Conservation (phyloP, 179 eudicot species). For the Actinidia polygama region DNA sequence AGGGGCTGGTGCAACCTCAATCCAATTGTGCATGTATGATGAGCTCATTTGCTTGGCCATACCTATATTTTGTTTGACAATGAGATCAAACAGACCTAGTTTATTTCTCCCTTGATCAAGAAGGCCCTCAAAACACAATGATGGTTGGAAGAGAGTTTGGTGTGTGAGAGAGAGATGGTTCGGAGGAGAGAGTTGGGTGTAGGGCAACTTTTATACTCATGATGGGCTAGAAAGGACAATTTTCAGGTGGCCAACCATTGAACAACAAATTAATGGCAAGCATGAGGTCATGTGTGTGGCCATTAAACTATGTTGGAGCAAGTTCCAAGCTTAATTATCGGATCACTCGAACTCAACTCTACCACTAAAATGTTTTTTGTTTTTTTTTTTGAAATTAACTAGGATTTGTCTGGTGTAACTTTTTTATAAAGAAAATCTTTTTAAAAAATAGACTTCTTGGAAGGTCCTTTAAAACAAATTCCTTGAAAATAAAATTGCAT, state of each 20-base stretch:
- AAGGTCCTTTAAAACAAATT: too few relatives aligned
- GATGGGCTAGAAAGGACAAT: not conserved
- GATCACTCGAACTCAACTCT: not conserved
- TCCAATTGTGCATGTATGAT: conserved; percentile 27
- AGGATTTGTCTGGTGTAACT: too few relatives aligned
- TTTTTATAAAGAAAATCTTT: too few relatives aligned
- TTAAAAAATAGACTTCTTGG: too few relatives aligned
- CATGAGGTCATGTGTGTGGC: conserved; percentile 9
- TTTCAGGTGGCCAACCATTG: not conserved
- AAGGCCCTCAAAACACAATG: not conserved
- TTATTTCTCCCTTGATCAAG: not conserved
- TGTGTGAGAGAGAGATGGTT: not conserved
- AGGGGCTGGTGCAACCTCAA: conserved; percentile 36
- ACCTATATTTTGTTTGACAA: not conserved
- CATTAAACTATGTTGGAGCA: not conserved
- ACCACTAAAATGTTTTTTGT: too few relatives aligned
- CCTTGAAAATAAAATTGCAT: too few relatives aligned
- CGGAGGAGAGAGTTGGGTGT: not conserved
- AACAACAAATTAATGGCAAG: not conserved
- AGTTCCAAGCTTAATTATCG: not conserved
- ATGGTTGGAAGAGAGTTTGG: not conserved
- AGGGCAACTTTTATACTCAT: not conserved
- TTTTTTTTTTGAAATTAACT: too few relatives aligned
- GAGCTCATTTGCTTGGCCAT: conserved; percentile 21
- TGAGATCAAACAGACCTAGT: not conserved